Evolutionary conservation across 2,329 filamentous ascomycete genomes (phyloP).

Genomic region (Colletotrichum viniferum): DNA sequence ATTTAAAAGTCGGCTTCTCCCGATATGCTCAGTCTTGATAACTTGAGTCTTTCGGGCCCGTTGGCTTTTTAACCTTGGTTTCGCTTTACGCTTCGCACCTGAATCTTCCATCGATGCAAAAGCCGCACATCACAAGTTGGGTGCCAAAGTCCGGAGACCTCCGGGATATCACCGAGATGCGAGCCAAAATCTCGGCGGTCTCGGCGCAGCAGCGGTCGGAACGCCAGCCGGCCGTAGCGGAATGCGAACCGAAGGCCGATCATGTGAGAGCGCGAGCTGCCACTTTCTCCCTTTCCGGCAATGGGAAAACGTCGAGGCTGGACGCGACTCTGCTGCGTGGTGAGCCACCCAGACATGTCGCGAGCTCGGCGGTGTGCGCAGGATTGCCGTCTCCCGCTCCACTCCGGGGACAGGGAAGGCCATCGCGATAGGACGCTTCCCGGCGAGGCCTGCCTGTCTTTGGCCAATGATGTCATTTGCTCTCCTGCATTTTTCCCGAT

Average conservation of each 20-base stretch:
- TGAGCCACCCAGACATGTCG: background rate
- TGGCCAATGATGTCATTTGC: slow-evolving; percentile 9
- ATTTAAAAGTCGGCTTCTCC: background rate
- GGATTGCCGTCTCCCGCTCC: background rate
- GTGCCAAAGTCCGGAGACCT: background rate
- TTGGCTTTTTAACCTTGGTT: background rate
- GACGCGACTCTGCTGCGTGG: background rate
- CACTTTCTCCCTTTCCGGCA: background rate
- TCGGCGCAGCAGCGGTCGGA: slow-evolving; percentile 1
- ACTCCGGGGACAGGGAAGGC: background rate
- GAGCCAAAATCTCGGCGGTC: background rate
- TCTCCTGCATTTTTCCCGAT: background rate
- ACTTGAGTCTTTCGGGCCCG: background rate
- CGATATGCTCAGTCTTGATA: background rate
- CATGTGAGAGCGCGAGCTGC: slow-evolving; percentile 8
- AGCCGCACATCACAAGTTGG: too few species aligned
- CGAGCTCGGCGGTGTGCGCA: slow-evolving; percentile 1
- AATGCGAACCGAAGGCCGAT: background rate
- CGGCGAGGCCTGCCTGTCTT: background rate
- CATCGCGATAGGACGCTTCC: background rate
- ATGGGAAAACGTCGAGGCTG: background rate
- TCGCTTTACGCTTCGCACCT: background rate
- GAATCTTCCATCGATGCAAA: background rate
- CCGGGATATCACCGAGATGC: slow-evolving; percentile 19
- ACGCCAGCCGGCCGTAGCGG: background rate